A percentile compares a stretch with the other conserved stretches of the same genome.
Evolutionary conservation across 495 filamentous ascomycete genomes (phyloP).

Genomic region (Penicillium malachiteum): DNA sequence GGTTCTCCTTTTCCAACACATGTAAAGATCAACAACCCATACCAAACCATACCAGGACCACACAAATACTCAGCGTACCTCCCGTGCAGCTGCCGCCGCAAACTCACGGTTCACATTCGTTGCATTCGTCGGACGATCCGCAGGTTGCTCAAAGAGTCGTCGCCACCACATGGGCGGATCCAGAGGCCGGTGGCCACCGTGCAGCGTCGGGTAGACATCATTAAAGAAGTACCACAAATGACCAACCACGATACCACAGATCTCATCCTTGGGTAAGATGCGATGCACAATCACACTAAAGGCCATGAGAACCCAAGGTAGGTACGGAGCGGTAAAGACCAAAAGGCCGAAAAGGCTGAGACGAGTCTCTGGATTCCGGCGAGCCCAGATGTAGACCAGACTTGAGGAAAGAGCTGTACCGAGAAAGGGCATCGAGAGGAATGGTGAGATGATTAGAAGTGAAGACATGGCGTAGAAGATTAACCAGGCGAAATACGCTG

Average conservation of each 20-base stretch:
- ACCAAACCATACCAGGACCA: background rate
- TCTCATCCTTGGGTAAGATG: constrained; percentile 88
- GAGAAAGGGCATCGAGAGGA: constrained; percentile 84
- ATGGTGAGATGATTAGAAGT: constrained; percentile 76
- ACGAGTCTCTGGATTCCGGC: constrained; percentile 87
- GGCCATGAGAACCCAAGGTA: constrained; percentile 94
- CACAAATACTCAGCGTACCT: constrained; percentile 33
- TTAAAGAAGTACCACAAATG: constrained; percentile 99
- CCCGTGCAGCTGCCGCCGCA: constrained; percentile 40
- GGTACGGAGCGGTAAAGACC: constrained; percentile 88
- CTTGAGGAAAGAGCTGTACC: constrained; percentile 86
- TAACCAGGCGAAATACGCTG: constrained; percentile 93
- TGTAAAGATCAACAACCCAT: background rate
- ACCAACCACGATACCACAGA: constrained; percentile 88
- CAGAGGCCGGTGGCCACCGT: constrained; percentile 79
- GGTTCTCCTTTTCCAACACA: background rate
- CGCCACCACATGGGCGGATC: constrained; percentile 94
- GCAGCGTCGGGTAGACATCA: constrained; percentile 90
- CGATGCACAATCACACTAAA: constrained; percentile 86
- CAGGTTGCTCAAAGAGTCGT: constrained; percentile 67
- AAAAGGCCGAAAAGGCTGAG: constrained; percentile 88
- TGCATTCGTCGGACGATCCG: constrained; percentile 26
- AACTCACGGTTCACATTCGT: constrained; percentile 37
- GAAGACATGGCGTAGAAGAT: constrained; percentile 77
- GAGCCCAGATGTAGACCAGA: constrained; percentile 97